phyloP scores from a whole-genome alignment of 805 yeast species.

The Metschnikowia continentalis region DNA sequence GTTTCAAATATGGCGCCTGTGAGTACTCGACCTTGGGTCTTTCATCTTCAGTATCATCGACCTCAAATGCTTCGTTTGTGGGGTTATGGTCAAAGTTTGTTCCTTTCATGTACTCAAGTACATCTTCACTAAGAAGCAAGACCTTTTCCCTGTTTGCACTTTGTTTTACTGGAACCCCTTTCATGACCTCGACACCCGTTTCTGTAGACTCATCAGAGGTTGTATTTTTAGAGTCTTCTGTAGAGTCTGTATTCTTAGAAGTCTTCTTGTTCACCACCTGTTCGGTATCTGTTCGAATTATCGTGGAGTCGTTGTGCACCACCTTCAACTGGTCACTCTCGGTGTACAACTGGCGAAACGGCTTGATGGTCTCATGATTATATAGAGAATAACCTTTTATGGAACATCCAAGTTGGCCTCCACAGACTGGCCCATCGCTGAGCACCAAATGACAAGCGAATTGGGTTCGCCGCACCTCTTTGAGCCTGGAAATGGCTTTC shows the following conservation, averaged over 20 bases:
- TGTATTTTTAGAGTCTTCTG: too few relatives aligned
- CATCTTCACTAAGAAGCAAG: constrained; percentile 24
- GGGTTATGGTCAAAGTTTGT: constrained; percentile 34
- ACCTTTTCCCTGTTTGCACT: constrained; percentile 13
- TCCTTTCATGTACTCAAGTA: constrained; percentile 26
- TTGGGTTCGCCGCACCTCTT: constrained; percentile 58
- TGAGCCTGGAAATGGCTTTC: constrained; percentile 48
- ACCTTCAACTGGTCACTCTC: constrained; percentile 48
- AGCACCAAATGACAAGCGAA: constrained; percentile 61
- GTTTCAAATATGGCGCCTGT: constrained; percentile 49
- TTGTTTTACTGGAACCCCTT: constrained; percentile 23
- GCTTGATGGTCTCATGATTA: constrained; percentile 47
- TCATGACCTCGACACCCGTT: constrained; percentile 1
- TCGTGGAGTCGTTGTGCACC: constrained; percentile 34
- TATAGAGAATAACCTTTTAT: constrained; percentile 69
- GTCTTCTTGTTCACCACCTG: constrained; percentile 20
- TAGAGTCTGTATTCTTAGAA: too few relatives aligned
- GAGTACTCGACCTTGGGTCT: constrained; percentile 13
- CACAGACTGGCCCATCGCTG: constrained; percentile 38
- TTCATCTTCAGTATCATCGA: constrained; percentile 5
- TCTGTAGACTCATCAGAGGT: not conserved
- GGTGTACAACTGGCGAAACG: constrained; percentile 51
- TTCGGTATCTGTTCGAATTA: constrained; percentile 14
- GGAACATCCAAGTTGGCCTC: constrained; percentile 50
- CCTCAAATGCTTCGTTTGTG: constrained; percentile 5